Evolutionary conservation across 2,329 filamentous ascomycete genomes (phyloP).

Genomic region (Orbilia quercus): DNA sequence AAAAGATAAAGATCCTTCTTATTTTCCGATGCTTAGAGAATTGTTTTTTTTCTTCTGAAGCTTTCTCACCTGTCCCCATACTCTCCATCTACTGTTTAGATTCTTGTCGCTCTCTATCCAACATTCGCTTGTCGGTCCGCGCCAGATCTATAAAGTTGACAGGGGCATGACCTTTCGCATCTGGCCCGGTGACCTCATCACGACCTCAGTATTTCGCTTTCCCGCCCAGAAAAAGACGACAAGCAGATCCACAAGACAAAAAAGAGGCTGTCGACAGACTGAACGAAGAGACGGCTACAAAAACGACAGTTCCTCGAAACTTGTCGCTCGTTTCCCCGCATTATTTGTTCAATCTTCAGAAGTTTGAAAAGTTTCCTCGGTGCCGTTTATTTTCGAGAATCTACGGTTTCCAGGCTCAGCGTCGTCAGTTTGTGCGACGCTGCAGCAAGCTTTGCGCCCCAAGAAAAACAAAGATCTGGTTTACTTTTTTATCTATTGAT

Average conservation of each 20-base stretch:
- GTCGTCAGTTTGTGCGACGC: not conserved
- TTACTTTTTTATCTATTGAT: not conserved
- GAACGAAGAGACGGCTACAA: not conserved
- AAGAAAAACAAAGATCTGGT: not conserved
- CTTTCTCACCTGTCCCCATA: slow-evolving; percentile 2
- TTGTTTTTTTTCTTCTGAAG: slow-evolving; percentile 4
- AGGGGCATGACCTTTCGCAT: slow-evolving; percentile 46
- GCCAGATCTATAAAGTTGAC: slow-evolving; percentile 8
- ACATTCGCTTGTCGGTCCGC: slow-evolving; percentile 1
- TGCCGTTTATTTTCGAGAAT: not conserved
- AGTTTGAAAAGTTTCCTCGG: not conserved
- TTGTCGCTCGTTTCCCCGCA: slow-evolving; percentile 25
- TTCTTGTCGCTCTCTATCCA: not conserved
- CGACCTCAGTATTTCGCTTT: slow-evolving; percentile 20
- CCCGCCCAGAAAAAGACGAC: slow-evolving; percentile 12
- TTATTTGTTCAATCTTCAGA: not conserved
- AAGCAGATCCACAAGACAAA: slow-evolving; percentile 5
- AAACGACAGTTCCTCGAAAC: not conserved
- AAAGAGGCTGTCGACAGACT: not conserved
- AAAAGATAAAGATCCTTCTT: not conserved
- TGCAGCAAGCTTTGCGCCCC: not conserved
- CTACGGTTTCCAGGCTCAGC: not conserved
- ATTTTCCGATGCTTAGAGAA: not conserved
- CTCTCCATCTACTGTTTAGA: not conserved
- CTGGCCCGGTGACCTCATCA: slow-evolving; percentile 56